Base-by-base conservation (phyloP, 306 rosid genomes). In the Trichosanthes cucumerina region DNA sequence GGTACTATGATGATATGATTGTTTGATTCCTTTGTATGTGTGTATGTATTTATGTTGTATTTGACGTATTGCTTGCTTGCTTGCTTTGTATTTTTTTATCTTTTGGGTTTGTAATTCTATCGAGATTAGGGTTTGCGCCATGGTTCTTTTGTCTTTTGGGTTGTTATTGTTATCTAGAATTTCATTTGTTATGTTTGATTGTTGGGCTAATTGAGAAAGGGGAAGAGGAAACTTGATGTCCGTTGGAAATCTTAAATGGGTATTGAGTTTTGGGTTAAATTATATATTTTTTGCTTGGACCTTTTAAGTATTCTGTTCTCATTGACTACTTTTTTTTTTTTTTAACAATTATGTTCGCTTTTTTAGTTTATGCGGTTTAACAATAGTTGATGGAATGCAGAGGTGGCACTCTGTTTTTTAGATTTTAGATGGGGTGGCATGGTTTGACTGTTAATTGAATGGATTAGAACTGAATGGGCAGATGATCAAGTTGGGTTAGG, bases 1-100 rank as follows among this genome's bases (percentile, higher is more conserved):
- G 99, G 99, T 95, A 65, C 75, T 78, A 7, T 81, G 28, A 66
- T 66, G 3, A 63, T 75, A 65, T 70, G 43, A 5, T 7, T 23
- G 6, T 54, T 78, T 68, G 24, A 10, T 80, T 12, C 19, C 14
- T 16, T 23, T 38, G n/a, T 13, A n/a, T 38, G 0, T 70, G 7
- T 15, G 33, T 13, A 7, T 23, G 28, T 11, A 4, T 2, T 0
- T 9, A 4, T 68, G 0, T n/a, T 69, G 14, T 69, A 6, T 21
- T 41, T 23, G 9, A 69, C 31, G 38, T 21, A 18, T 71, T 59
- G 46, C 23, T 53, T 79, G 64, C 34, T 59, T 11, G 11, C 3
- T 23, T 19, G 28, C 19, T 18, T 0, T 64, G 9, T 41, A 9
- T 13, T 10, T 50, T 1, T 50, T 50, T 50, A 6, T 47, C 59